phyloP scores from a whole-genome alignment of 768 basidiomycete genomes.

The Sporobolomyces pararoseus region DNA sequence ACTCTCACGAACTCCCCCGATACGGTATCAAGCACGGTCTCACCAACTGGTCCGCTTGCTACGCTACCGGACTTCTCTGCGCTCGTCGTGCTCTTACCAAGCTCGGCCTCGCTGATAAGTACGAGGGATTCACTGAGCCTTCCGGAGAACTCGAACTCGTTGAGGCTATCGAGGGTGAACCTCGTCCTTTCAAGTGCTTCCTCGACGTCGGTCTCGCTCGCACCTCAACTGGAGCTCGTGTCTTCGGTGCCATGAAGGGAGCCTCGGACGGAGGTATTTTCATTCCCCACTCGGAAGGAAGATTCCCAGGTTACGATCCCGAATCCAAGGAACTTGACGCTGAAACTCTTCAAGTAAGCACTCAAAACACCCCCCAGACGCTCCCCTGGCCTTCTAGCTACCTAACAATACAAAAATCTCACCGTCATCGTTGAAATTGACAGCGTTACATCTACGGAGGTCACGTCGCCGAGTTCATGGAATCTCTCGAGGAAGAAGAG shows the following conservation, averaged over 20 bases:
- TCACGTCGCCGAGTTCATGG: slow-evolving; percentile 99
- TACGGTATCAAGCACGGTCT: slow-evolving; percentile 98
- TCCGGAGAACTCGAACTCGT: slow-evolving; percentile 78
- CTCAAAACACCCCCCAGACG: not conserved
- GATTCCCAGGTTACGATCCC: slow-evolving; percentile 91
- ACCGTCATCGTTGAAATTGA: too few relatives aligned
- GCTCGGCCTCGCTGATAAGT: slow-evolving; percentile 95
- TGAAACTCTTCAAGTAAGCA: slow-evolving; percentile 60
- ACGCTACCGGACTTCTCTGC: slow-evolving; percentile 90
- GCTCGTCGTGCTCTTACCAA: slow-evolving; percentile 93
- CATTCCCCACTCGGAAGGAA: slow-evolving; percentile 95
- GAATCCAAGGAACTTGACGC: slow-evolving; percentile 89
- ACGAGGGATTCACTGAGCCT: slow-evolving; percentile 86
- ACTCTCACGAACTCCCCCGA: slow-evolving; percentile 82
- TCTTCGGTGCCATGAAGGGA: slow-evolving; percentile 98
- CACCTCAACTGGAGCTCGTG: slow-evolving; percentile 93
- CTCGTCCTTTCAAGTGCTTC: slow-evolving; percentile 97
- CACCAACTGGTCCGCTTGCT: slow-evolving; percentile 97
- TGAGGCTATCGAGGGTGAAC: slow-evolving; percentile 86
- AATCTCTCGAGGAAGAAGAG: slow-evolving; percentile 92
- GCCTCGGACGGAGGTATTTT: slow-evolving; percentile 95
- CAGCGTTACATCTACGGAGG: slow-evolving; percentile 79
- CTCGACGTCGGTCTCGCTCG: slow-evolving; percentile 97
- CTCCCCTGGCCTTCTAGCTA: not conserved
- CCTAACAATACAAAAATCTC: not conserved